Conservation (phyloP, 495 filamentous ascomycete genomes). For the Penicillium ochrochloron region DNA sequence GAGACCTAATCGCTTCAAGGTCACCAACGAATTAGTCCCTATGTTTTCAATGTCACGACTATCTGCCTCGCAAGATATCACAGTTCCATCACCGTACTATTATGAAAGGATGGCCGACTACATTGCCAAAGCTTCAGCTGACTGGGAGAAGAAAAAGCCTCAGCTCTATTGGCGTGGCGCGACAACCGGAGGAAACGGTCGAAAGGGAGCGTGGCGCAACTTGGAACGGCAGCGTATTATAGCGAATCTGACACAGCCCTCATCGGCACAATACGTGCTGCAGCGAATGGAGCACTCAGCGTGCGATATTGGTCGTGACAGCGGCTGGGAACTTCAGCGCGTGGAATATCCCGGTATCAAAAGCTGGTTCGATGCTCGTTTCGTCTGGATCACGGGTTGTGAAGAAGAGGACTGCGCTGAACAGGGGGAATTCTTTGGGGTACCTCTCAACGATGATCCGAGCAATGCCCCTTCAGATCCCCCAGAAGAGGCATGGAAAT, state of each 20-base stretch:
- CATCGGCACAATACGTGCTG: conserved; percentile 9
- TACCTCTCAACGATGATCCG: background rate
- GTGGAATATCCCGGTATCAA: background rate
- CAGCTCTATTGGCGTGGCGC: conserved; percentile 52
- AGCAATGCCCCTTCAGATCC: conserved; percentile 9
- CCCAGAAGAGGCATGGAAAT: conserved; percentile 19
- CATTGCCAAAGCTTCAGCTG: conserved; percentile 3
- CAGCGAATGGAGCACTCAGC: background rate
- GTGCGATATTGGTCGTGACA: conserved; percentile 4
- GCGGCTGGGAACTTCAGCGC: conserved; percentile 12
- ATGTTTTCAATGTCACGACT: conserved; percentile 26
- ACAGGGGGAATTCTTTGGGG: conserved; percentile 13
- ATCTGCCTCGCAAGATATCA: conserved; percentile 26
- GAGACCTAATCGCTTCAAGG: conserved; percentile 18
- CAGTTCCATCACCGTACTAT: conserved; percentile 22
- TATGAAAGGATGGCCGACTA: conserved; percentile 7
- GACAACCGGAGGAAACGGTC: conserved; percentile 43
- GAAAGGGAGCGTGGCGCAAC: conserved; percentile 13
- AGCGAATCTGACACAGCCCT: conserved; percentile 21
- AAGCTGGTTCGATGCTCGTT: conserved; percentile 21
- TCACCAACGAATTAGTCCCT: conserved; percentile 21
- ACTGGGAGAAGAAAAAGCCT: conserved; percentile 21
- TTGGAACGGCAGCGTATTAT: conserved; percentile 23
- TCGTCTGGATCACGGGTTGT: conserved; percentile 18
- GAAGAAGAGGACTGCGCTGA: conserved; percentile 22